phyloP scores from a whole-genome alignment of 78 protist genomes.

The Dictyostelium discoideum region dicty_2.7 NC_007089.4:4504001-4504500 shows the following conservation, averaged over 20 bases:
- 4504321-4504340: conserved; percentile 97
- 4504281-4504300: conserved; percentile 97
- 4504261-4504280: conserved; percentile 61
- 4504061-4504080: conserved; percentile 91
- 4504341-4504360: conserved; percentile 98
- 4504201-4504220: conserved; percentile 85
- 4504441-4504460: conserved; percentile 90
- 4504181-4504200: conserved; percentile 92
- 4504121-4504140: conserved; percentile 93
- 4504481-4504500: conserved; percentile 78
- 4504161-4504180: conserved; percentile 92
- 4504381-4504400: conserved; percentile 91
- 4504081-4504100: conserved; percentile 97
- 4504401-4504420: conserved; percentile 96
- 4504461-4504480: conserved; percentile 23
- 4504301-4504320: conserved; percentile 99
- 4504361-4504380: conserved; percentile 91
- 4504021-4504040: conserved; percentile 37
- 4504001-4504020: conserved; percentile 66
- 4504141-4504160: conserved; percentile 93
- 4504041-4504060: conserved; percentile 86
- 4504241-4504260: conserved; percentile 93
- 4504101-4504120: conserved; percentile 90
- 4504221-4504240: conserved; percentile 88
- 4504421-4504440: conserved; percentile 99